Evolutionary conservation across 257 asterid genomes (phyloP), one percentile per base, ranked within the genome.

Genomic region (Gardenia jasminoides): DNA sequence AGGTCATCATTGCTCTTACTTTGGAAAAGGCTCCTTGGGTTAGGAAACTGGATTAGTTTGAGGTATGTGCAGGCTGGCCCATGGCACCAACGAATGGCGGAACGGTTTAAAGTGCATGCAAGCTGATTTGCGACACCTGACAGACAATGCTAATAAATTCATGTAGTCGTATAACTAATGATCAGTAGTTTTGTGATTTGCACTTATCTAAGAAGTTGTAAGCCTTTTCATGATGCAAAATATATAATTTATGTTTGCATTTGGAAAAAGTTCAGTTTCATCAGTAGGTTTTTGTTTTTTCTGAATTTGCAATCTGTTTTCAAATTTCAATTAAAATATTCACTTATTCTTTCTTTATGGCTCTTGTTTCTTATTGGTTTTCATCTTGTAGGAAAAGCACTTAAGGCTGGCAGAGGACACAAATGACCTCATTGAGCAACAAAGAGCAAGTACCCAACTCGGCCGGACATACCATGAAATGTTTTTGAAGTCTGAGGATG

Each of bases 391-490:
- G 99, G 90, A 92, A 90, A 93, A 86, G 61, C 99, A 93, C 87
- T 82, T 96, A 79, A 91, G 93, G 76, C 91, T 96, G 12, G 97
- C 99, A 67, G 88, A 85, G 86, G 88, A 89, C 80, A 84, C 84
- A 67, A 85, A 88, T 70, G 92, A 96, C 82, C 84, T 96, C 24
- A 50, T 87, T 83, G 98, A 96, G 90, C 97, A 96, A 86, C 98
- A 93, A 86, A 88, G 99, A 87, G 98, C 98, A 28, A 86, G 90
- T 82, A 96, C 99, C 47, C 99, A 96, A 87, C 98, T 96, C 39
- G 99, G 99, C 70, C 90, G 99, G 80, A 91, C 97, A 64, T 96
- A 93, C 81, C 94, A 96, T 86, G 98, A 96, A 85, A 82, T 93
- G 78, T 96, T 96, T 85, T 10, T 91, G 71, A 87, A 80, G 80